Conservation (phyloP, 1,139 yeast genomes). For the Zygosaccharomyces sapae region DNA sequence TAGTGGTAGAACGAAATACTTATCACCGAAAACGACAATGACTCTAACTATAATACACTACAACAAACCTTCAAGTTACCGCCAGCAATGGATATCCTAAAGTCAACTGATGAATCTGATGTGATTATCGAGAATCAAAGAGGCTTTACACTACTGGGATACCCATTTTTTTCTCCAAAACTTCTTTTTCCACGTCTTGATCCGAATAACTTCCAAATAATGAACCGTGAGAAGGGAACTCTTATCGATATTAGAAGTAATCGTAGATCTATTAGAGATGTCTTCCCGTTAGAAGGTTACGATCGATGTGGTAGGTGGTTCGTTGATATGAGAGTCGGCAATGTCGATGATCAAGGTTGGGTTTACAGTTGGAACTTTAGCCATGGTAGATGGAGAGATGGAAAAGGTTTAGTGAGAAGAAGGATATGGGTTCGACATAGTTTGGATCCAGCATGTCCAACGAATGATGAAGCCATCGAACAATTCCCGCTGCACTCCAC, state of each 20-base stretch:
- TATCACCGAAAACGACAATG: background rate
- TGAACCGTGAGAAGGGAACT: conserved; percentile 30
- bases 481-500: background rate
- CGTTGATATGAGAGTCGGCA: conserved; percentile 47
- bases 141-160: conserved; percentile 51
- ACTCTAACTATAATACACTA: background rate
- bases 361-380: conserved; percentile 51
- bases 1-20: background rate
- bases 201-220: conserved; percentile 44
- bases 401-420: conserved; percentile 52
- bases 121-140: conserved; percentile 52
- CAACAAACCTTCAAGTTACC: background rate
- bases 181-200: conserved; percentile 44
- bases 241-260: conserved; percentile 15
- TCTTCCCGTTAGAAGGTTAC: conserved; percentile 21
- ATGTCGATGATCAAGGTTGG: conserved; percentile 72
- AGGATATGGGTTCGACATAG: conserved; percentile 49
- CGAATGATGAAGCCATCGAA: background rate
- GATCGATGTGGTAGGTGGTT: conserved; percentile 54
- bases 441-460: background rate
- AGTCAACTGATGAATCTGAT: conserved; percentile 29
- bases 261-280: conserved; percentile 18
- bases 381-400: conserved; percentile 56
- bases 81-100: conserved; percentile 1
- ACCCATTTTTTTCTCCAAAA: conserved; percentile 48